Percentiles rank a stretch among this genome's conserved stretches.
Evolutionary conservation across 345 rosid species (phyloP).

Genomic region (Corchorus olitorius): DNA sequence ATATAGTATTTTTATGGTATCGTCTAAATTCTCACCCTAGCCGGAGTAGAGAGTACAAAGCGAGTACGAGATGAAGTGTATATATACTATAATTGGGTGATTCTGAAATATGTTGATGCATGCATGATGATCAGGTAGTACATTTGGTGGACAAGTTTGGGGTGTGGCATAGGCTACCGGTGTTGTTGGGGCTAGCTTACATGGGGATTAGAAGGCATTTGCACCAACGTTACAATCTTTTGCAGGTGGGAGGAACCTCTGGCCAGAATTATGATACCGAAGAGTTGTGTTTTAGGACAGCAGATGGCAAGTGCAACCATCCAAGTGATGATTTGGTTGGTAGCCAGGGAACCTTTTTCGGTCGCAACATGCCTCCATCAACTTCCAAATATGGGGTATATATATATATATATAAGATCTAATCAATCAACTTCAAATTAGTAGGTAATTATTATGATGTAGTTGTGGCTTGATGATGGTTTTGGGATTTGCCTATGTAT

Average conservation of each 20-base stretch:
- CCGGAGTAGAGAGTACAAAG: no score
- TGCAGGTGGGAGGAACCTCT: conserved; percentile 54
- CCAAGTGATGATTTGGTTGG: conserved; percentile 58
- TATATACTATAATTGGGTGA: not conserved
- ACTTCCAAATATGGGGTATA: conserved; percentile 54
- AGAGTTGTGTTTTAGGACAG: conserved; percentile 56
- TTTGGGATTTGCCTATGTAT: not conserved
- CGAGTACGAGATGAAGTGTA: no score
- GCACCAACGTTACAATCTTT: conserved; percentile 72
- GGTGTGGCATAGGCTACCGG: conserved; percentile 71
- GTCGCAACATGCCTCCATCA: conserved; percentile 68
- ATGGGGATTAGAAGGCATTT: conserved; percentile 66
- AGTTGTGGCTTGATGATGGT: no score
- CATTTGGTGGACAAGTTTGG: conserved; percentile 67
- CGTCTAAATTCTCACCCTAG: no score
- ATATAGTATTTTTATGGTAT: no score
- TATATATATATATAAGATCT: no score
- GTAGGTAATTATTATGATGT: no score
- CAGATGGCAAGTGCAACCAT: conserved; percentile 69
- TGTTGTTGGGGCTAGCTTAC: conserved; percentile 57
- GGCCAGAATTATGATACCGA: conserved; percentile 51
- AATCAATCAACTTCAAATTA: no score
- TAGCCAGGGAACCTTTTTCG: conserved; percentile 62
- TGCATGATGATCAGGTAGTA: conserved; percentile 37
- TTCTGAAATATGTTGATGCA: not conserved